Conservation (phyloP, 371 early-diverging fungal genomes). For the Blastocladiella emersonii region DNA sequence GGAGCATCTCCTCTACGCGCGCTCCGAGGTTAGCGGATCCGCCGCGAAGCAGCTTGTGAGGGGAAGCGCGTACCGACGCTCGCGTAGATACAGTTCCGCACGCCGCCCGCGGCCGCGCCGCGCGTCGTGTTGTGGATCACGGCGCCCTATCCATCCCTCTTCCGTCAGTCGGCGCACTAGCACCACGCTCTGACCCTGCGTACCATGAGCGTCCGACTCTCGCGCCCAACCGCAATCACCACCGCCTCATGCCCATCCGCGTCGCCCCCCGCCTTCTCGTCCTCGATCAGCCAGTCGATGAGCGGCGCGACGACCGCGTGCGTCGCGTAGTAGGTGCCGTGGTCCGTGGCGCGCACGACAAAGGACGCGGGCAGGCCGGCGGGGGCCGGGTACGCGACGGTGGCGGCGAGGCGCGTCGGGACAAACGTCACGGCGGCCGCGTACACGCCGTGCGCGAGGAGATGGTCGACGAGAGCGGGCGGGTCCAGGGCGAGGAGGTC, state of each 20-base stretch:
- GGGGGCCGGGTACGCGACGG: too few relatives aligned
- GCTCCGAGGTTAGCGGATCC: background rate
- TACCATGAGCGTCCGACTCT: constrained; percentile 15
- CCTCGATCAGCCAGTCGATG: constrained; percentile 17
- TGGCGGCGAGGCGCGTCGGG: too few relatives aligned
- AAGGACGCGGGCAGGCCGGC: too few relatives aligned
- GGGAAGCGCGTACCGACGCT: background rate
- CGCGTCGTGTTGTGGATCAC: constrained; percentile 21
- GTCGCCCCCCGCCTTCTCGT: constrained; percentile 10
- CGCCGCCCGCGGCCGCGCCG: constrained; percentile 24
- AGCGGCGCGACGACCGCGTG: constrained; percentile 16
- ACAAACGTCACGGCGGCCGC: too few relatives aligned
- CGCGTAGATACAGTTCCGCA: constrained; percentile 21
- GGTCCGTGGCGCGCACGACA: too few relatives aligned
- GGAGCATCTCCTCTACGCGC: constrained; percentile 15
- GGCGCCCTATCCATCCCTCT: constrained; percentile 11
- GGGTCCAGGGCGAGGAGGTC: too few relatives aligned
- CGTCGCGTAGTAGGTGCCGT: constrained; percentile 3
- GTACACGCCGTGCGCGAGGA: too few relatives aligned
- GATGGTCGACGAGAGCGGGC: too few relatives aligned
- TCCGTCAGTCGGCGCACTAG: too few relatives aligned
- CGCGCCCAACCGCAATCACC: constrained; percentile 18
- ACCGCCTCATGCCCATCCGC: constrained; percentile 24
- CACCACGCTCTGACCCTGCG: background rate
- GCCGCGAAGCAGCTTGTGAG: background rate